phyloP scores from a whole-genome alignment of 257 asterid genomes.

The Ligustrum vulgare region DNA sequence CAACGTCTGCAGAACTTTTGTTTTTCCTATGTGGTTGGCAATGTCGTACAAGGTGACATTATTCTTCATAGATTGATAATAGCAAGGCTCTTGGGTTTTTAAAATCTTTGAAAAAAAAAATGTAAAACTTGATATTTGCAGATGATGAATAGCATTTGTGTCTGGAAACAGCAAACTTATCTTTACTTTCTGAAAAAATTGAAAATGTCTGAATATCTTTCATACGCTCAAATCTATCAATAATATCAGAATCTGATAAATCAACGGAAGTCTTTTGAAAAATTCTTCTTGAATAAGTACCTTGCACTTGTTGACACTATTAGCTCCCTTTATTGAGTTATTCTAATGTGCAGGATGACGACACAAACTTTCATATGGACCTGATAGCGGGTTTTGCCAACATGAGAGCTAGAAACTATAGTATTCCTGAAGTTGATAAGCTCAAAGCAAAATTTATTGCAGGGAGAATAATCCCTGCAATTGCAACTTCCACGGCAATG shows the following conservation, averaged over 20 bases:
- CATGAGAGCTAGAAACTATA: constrained; percentile 50
- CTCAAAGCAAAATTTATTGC: constrained; percentile 50
- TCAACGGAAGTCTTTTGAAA: not conserved
- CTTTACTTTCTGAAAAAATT: not conserved
- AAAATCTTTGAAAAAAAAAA: not conserved
- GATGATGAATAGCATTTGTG: not conserved
- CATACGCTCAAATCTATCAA: no score
- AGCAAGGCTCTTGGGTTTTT: not conserved
- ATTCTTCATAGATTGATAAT: not conserved
- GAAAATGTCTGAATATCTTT: not conserved
- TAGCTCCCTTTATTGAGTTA: constrained; percentile 3
- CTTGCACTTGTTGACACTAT: not conserved
- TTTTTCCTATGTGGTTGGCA: not conserved
- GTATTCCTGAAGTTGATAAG: constrained; percentile 51
- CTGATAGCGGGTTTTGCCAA: constrained; percentile 44
- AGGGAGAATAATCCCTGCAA: constrained; percentile 50
- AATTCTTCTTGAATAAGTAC: not conserved
- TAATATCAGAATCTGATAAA: no score
- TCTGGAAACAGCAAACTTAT: not conserved
- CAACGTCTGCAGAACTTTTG: not conserved
- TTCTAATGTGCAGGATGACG: constrained; percentile 37
- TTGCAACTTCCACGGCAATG: constrained; percentile 54
- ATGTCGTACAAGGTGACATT: not conserved
- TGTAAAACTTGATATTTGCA: not conserved
- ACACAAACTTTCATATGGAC: constrained; percentile 49